These are phyloP conservation scores for Psophocarpus tetragonolobus DNA, from an alignment of 306 rosid genomes.

Conservation along the genomic window DNA sequence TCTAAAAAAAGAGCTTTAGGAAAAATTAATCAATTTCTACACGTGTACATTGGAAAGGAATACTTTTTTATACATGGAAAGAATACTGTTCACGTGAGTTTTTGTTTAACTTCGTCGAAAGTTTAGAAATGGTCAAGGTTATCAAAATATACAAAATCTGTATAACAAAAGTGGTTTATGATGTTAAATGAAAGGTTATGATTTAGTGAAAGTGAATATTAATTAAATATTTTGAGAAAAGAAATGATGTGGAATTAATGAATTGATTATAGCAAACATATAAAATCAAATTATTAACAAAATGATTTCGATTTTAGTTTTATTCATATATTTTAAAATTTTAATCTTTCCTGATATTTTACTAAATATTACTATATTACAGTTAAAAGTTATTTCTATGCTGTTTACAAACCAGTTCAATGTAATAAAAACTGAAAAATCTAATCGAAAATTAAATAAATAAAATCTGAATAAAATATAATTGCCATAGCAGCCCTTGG, in stretches of 20 bases:
- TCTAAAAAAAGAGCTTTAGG: neutral
- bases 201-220: too few relatives aligned
- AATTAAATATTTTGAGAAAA: too few relatives aligned
- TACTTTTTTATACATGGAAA: too few relatives aligned
- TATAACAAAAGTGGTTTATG: neutral
- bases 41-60: neutral
- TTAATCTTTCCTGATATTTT: neutral
- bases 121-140: neutral
- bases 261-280: neutral
- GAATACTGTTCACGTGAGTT: neutral
- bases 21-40: neutral
- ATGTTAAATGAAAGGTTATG: too few relatives aligned
- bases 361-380: neutral
- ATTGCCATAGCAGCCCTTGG: neutral
- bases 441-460: too few relatives aligned
- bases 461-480: too few relatives aligned
- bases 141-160: neutral
- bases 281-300: too few relatives aligned
- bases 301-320: neutral
- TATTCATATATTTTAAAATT: neutral
- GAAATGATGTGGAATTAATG: too few relatives aligned
- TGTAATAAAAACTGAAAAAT: too few relatives aligned
- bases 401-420: too few relatives aligned
- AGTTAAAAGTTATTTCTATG: neutral
- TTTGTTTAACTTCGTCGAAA: neutral